Percentiles rank a stretch among this genome's conserved stretches.
Evolutionary conservation across 129 eudicot genomes (phyloP).

Genomic region (Lactuca saligna): DNA sequence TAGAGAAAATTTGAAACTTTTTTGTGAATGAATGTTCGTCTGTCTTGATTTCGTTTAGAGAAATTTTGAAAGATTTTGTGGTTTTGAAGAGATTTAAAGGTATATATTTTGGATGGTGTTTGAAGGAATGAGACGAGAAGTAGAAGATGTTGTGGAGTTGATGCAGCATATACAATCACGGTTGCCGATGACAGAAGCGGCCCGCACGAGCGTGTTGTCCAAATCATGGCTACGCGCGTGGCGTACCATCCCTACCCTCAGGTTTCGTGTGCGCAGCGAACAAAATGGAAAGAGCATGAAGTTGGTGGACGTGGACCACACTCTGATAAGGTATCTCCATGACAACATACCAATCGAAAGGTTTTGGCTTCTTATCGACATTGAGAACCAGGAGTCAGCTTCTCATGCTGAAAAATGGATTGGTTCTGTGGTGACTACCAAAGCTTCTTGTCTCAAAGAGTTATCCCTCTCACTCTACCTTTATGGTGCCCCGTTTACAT

Average conservation of each 20-base stretch:
- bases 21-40: too few species aligned
- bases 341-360: too few species aligned
- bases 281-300: background rate
- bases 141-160: background rate
- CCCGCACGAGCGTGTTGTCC: background rate
- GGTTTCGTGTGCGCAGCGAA: background rate
- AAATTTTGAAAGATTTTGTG: too few species aligned
- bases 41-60: too few species aligned
- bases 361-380: too few species aligned
- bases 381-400: too few species aligned
- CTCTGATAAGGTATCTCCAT: background rate
- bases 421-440: background rate
- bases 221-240: conserved; percentile 6
- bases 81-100: too few species aligned
- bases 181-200: background rate
- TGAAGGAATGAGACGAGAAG: too few species aligned
- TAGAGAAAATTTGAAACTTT: too few species aligned
- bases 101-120: too few species aligned
- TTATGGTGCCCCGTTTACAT: background rate
- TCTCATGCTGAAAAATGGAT: background rate
- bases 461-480: background rate
- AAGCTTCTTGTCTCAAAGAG: background rate
- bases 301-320: background rate
- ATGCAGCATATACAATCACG: background rate
- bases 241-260: background rate